Evolutionary conservation across 2,329 filamentous ascomycete genomes (phyloP).

Genomic region (Tympanopsis confertula): DNA sequence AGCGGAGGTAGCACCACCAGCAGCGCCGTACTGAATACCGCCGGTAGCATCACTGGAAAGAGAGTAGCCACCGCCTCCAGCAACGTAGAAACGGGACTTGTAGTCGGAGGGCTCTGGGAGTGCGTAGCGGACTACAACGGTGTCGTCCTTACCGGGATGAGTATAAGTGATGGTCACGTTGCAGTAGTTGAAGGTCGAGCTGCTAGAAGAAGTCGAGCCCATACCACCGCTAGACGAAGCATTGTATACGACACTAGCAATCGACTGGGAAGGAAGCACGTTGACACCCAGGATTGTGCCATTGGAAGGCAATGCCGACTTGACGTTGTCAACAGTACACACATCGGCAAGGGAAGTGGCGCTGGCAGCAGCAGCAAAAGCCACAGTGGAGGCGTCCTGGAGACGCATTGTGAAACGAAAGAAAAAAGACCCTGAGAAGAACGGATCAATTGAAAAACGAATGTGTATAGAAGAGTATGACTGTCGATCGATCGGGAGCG

Average conservation of each 20-base stretch:
- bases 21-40: slow-evolving; percentile 27
- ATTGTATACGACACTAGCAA: slow-evolving; percentile 24
- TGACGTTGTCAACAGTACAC: slow-evolving; percentile 28
- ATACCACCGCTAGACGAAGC: slow-evolving; percentile 10
- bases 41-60: slow-evolving; percentile 22
- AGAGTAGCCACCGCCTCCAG: slow-evolving; percentile 28
- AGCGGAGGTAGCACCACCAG: slow-evolving; percentile 24
- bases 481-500: too few relatives aligned
- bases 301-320: slow-evolving; percentile 25
- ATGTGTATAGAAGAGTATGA: too few relatives aligned
- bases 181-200: slow-evolving; percentile 16
- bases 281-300: slow-evolving; percentile 26
- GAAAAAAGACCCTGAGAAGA: neutral
- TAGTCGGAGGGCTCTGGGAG: slow-evolving; percentile 22
- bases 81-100: slow-evolving; percentile 30
- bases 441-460: neutral
- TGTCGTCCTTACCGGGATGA: slow-evolving; percentile 16
- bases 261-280: slow-evolving; percentile 25
- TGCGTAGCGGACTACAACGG: slow-evolving; percentile 18
- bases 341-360: slow-evolving; percentile 23
- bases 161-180: slow-evolving; percentile 22
- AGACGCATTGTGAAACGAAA: neutral
- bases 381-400: slow-evolving; percentile 4
- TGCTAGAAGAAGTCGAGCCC: slow-evolving; percentile 10
- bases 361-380: slow-evolving; percentile 12